Base-by-base conservation (phyloP, 768 basidiomycete genomes). In the Tephrocybe sp. region DNA sequence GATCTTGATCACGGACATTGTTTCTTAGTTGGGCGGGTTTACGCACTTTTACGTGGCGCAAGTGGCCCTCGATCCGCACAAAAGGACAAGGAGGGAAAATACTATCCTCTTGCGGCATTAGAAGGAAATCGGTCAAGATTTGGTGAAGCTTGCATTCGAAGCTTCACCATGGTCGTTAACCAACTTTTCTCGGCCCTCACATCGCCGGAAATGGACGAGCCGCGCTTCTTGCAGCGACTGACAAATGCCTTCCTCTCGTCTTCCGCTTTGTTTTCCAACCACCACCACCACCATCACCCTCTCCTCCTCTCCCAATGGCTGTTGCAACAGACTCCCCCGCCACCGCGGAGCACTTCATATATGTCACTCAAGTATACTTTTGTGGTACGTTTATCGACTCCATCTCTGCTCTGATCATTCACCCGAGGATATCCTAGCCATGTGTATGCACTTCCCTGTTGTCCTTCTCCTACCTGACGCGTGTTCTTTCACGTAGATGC, bases 331-430 rank as follows among this genome's bases (percentile, higher is more conserved):
- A 82, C 66, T 66, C 77, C 42, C 67, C 75, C 50, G 74, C 76
- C 57, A 81, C 81, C 36, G 83, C 85, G 52, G 78, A 84, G 59
- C 78, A 87, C 65, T 89, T 89, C 66, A 87, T 90, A 68, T 88
- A 85, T 70, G 82, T 88, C 65, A 78, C 78, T 68, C 88, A 91
- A 71, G 79, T 89, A 66, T 88, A 89, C 74, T 90, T 91, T 69
- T 90, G 87, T 74, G 86, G 89, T 90, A 66, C 71, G 87, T 81
- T 58, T 52, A 58, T 40, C 58, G 52, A 55, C 52, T 52, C 61
- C 39, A 48, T 57, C 40, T 59, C 55, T 23, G 44, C 48, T 56
- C 49, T 42, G 48, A 54, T 57, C 67, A 54, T 65, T 72, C 56
- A 70, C 33, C 62, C 60, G 55, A 60, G 59, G 59, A 53, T 51